Evolutionary conservation across 768 basidiomycete genomes (phyloP).

Genomic region (Boletellus sp.): DNA sequence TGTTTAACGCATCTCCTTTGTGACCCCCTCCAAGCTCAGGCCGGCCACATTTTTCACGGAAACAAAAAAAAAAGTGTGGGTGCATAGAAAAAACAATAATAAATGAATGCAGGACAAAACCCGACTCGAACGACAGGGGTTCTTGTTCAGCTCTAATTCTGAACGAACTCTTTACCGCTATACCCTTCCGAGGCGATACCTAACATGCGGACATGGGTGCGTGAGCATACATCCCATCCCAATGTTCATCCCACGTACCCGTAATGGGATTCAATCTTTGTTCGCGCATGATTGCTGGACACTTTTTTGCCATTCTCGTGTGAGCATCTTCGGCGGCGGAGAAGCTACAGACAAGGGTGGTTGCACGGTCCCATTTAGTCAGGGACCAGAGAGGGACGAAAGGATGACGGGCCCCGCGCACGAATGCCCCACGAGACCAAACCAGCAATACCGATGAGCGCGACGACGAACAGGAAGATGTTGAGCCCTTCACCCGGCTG

Average conservation of each 20-base stretch:
- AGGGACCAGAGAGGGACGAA: neutral
- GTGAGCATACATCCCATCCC: neutral
- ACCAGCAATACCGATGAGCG: slow-evolving; percentile 56
- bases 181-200: slow-evolving; percentile 89
- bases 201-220: neutral
- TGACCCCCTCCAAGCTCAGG: neutral
- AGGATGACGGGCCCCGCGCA: slow-evolving; percentile 47
- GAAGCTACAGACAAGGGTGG: slow-evolving; percentile 43
- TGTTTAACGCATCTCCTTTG: neutral
- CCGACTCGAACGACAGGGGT: no score
- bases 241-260: slow-evolving; percentile 67
- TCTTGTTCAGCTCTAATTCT: no score
- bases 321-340: slow-evolving; percentile 74
- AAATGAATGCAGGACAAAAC: no score
- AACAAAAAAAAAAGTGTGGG: no score
- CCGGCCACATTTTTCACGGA: no score
- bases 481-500: slow-evolving; percentile 71
- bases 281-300: slow-evolving; percentile 76
- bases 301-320: slow-evolving; percentile 95
- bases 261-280: slow-evolving; percentile 88
- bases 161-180: slow-evolving; percentile 77
- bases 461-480: slow-evolving; percentile 57
- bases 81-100: neutral
- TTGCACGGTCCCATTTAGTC: no score
- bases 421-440: slow-evolving; percentile 51